Evolutionary conservation across 768 basidiomycete species (phyloP).

Genomic region (Amanita muscaria): DNA sequence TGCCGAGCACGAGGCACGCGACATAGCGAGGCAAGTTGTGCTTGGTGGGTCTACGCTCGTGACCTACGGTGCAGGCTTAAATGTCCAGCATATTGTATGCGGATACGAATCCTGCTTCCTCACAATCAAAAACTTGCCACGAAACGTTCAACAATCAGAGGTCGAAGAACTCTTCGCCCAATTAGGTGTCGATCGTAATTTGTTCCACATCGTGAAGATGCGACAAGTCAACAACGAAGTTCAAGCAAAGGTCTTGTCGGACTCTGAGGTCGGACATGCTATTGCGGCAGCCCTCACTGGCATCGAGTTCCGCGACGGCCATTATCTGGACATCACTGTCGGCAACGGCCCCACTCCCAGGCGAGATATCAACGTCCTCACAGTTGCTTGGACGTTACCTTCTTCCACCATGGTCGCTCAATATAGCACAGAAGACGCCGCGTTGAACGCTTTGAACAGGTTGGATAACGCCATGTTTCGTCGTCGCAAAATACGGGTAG

Average conservation of each 20-base stretch:
- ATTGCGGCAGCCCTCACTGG: conserved; percentile 39
- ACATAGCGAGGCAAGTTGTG: neutral
- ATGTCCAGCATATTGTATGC: conserved; percentile 8
- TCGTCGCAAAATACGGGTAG: conserved; percentile 39
- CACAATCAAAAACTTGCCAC: conserved; percentile 11
- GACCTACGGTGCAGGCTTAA: conserved; percentile 17
- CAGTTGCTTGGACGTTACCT: conserved; percentile 44
- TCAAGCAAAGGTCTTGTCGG: conserved; percentile 37
- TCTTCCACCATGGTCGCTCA: conserved; percentile 35
- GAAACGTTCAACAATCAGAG: conserved; percentile 7
- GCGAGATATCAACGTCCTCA: conserved; percentile 30
- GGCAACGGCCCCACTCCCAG: conserved; percentile 25
- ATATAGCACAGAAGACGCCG: conserved; percentile 26
- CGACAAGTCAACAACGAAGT: conserved; percentile 18
- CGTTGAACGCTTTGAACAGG: conserved; percentile 24
- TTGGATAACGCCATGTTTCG: conserved; percentile 28
- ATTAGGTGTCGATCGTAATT: conserved; percentile 19
- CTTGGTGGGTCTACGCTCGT: conserved; percentile 10
- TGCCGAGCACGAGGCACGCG: too few species aligned
- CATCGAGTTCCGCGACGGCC: conserved; percentile 34
- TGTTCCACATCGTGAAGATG: conserved; percentile 27
- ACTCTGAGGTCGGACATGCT: conserved; percentile 29
- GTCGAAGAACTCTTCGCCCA: conserved; percentile 11
- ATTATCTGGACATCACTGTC: conserved; percentile 31
- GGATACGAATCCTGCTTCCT: conserved; percentile 13